Conservation (phyloP, 2,329 filamentous ascomycete species). For the Juglanconis oblonga region DNA sequence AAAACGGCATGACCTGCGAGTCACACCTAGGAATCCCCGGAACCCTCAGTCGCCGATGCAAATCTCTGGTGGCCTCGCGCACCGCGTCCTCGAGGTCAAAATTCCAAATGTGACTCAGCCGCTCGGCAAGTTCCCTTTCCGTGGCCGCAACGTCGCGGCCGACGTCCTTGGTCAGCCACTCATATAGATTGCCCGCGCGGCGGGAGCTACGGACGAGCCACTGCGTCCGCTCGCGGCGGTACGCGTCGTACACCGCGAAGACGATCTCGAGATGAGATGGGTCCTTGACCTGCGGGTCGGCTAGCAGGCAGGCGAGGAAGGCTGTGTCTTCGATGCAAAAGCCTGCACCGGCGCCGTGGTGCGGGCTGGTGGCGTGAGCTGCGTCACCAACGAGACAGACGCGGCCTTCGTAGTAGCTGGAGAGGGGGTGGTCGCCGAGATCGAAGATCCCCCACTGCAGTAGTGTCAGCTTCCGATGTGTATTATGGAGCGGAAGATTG, state of each 20-base stretch:
- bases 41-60: conserved; percentile 8
- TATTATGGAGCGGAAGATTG: not conserved
- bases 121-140: conserved; percentile 22
- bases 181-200: conserved; percentile 41
- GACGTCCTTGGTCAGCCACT: conserved; percentile 39
- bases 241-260: conserved; percentile 49
- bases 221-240: conserved; percentile 46
- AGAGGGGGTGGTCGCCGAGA: conserved; percentile 40
- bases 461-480: conserved; percentile 2
- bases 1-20: conserved; percentile 17
- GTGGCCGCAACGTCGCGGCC: conserved; percentile 34
- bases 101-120: conserved; percentile 13
- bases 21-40: conserved; percentile 8
- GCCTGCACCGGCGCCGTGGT: conserved; percentile 57
- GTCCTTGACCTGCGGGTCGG: conserved; percentile 33
- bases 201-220: conserved; percentile 49
- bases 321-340: conserved; percentile 54
- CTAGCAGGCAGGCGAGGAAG: conserved; percentile 43
- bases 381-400: conserved; percentile 58
- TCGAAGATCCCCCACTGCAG: conserved; percentile 45
- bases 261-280: conserved; percentile 37
- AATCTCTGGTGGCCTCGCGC: conserved; percentile 13
- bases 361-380: conserved; percentile 60
- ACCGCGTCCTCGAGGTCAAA: conserved; percentile 10
- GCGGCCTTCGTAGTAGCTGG: conserved; percentile 38